Evolutionary conservation across 441 rosid species (phyloP), one percentile per base, ranked within the genome.

Genomic region (Jatropha multifida): DNA sequence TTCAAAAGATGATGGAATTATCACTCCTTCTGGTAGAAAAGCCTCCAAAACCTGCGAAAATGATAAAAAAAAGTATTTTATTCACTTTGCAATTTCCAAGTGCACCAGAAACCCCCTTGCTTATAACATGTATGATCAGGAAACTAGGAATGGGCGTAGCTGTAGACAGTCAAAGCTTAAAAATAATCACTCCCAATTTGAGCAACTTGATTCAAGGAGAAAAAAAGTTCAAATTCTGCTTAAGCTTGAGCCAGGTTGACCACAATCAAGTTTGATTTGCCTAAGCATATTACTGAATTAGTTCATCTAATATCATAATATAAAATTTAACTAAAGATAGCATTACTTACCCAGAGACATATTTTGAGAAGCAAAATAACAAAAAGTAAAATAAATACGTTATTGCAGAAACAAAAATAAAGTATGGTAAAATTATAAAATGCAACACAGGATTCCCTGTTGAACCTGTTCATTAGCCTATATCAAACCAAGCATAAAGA

Each of bases 1-100:
- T 82, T 92, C 97, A 89, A 95, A 95, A 65, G 94, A 87, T 17
- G 99, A 91, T 77, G 97, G 97, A 74, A 89, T 69, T 68, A 92
- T 81, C 86, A 84, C 77, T 84, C 88, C 94, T 48, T 86, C 79
- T 5, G 99, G 98, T 2, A 95, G 83, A 79, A 95, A 75, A 74
- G 87, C 87, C 86, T 90, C 96, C 89, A 95, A 89, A 74, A 95
- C 76, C 98, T 95, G 90, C 81, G 81, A 74, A 56, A n/a, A 63
- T 18, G 73, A 37, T n/a, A 65, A 72, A 73, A 71, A 79, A 13
- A 13, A 74, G 52, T 61, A 51, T 62, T 23, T 23, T 18, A 8
- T 64, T 81, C 40, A 17, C 14, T 55, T 77, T 69, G 51, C 69
- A 75, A 68, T 9, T 72, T 65, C 52, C 13, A 3, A 41, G 68